Evolutionary conservation across 768 basidiomycete genomes (phyloP).

Genomic region (Mycena pura): DNA sequence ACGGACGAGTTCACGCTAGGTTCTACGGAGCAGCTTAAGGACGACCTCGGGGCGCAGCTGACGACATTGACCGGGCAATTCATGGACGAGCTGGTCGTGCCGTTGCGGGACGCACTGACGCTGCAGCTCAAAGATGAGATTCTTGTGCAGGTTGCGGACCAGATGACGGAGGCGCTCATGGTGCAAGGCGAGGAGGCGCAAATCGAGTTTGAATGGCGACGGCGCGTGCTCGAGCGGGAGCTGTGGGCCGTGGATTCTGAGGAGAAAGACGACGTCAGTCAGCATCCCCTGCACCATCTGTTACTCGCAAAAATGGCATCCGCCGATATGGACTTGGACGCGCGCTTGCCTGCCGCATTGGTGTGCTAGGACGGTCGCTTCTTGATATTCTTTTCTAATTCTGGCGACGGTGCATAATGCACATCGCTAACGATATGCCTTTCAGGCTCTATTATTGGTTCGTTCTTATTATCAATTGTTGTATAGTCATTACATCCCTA

Average conservation of each 20-base stretch:
- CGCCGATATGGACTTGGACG: slow-evolving; percentile 24
- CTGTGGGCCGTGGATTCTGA: slow-evolving; percentile 11
- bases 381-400: background rate
- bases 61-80: slow-evolving; percentile 8
- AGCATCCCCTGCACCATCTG: slow-evolving; percentile 21
- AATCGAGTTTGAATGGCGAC: slow-evolving; percentile 26
- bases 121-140: slow-evolving; percentile 24
- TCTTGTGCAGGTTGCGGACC: slow-evolving; percentile 24
- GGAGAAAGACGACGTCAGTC: slow-evolving; percentile 16
- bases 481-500: background rate
- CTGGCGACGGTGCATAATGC: slow-evolving; percentile 15
- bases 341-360: slow-evolving; percentile 11
- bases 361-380: slow-evolving; percentile 4
- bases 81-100: slow-evolving; percentile 12
- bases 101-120: slow-evolving; percentile 18
- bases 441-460: background rate
- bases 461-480: slow-evolving; percentile 2
- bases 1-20: slow-evolving; percentile 17
- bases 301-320: slow-evolving; percentile 15
- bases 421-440: slow-evolving; percentile 5
- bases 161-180: slow-evolving; percentile 26
- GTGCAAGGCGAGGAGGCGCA: slow-evolving; percentile 26
- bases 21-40: slow-evolving; percentile 15
- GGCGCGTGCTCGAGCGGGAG: slow-evolving; percentile 19
- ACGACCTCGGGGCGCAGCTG: slow-evolving; percentile 18